phyloP scores from a whole-genome alignment of 495 filamentous ascomycete genomes.

The Venustampulla echinocandica region DNA sequence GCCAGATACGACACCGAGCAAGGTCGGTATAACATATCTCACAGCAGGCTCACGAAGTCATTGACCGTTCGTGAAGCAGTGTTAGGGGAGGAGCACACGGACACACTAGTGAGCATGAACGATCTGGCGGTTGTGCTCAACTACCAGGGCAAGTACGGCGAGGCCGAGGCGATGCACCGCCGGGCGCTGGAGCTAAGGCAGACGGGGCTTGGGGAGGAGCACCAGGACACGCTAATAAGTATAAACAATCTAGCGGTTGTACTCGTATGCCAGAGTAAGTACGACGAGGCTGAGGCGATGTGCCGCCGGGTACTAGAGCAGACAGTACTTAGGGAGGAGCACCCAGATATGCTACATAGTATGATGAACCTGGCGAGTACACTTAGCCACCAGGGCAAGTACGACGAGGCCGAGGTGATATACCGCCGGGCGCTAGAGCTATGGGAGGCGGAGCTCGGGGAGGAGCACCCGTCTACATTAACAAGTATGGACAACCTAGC shows the following conservation, averaged over 20 bases:
- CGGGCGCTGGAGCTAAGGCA: not conserved
- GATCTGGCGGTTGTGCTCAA: constrained; percentile 22
- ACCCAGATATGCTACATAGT: constrained; percentile 5
- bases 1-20: constrained; percentile 12
- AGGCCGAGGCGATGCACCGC: constrained; percentile 18
- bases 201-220: constrained; percentile 22
- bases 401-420: constrained; percentile 1
- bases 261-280: constrained; percentile 23
- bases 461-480: not conserved
- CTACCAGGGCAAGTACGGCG: constrained; percentile 25
- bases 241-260: constrained; percentile 26
- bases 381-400: constrained; percentile 1
- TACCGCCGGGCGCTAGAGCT: constrained; percentile 2
- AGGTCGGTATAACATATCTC: constrained; percentile 1
- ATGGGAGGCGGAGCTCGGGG: not conserved
- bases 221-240: constrained; percentile 21
- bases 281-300: constrained; percentile 26
- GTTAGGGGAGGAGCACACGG: constrained; percentile 27
- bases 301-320: not conserved
- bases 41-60: not conserved
- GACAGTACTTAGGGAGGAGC: constrained; percentile 7
- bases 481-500: constrained; percentile 5
- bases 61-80: not conserved
- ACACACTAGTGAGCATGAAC: constrained; percentile 21
- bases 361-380: constrained; percentile 3